Evolutionary conservation across 2,329 filamentous ascomycete genomes (phyloP).

Genomic region (Diplodia sapinea): DNA sequence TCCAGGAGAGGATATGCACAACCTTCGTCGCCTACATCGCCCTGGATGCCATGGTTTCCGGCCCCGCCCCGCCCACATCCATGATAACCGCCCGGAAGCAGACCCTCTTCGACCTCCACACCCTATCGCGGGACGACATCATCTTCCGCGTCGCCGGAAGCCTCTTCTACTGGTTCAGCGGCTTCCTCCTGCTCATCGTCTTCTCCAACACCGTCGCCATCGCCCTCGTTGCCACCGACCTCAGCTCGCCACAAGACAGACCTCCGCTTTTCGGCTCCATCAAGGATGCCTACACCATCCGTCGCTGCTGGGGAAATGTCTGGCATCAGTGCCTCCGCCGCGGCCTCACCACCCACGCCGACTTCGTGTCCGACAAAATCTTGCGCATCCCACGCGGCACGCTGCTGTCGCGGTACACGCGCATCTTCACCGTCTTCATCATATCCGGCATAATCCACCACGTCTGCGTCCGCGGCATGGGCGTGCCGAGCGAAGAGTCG

Average conservation of each 20-base stretch:
- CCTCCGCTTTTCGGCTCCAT: background rate
- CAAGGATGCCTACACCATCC: background rate
- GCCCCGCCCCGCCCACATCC: background rate
- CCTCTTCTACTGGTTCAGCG: conserved; percentile 1
- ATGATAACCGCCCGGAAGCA: background rate
- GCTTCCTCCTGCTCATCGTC: background rate
- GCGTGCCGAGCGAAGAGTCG: background rate
- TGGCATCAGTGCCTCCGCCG: conserved; percentile 14
- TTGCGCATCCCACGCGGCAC: conserved; percentile 30
- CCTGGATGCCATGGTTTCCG: background rate
- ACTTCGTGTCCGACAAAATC: background rate
- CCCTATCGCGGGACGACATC: background rate
- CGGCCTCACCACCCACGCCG: conserved; percentile 10
- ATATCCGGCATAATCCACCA: conserved; percentile 33
- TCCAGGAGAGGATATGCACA: background rate
- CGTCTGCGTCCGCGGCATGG: background rate
- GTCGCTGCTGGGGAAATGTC: background rate
- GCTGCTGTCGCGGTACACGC: conserved; percentile 28
- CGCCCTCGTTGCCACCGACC: background rate
- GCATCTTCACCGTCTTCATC: conserved; percentile 31
- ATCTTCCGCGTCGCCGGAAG: background rate
- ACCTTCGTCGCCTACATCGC: background rate
- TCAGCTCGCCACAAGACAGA: background rate
- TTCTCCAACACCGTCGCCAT: background rate
- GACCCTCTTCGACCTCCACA: background rate